Evolutionary conservation across 805 yeast species (phyloP), one percentile per base, ranked within the genome.

Genomic region (Candida koratica): DNA sequence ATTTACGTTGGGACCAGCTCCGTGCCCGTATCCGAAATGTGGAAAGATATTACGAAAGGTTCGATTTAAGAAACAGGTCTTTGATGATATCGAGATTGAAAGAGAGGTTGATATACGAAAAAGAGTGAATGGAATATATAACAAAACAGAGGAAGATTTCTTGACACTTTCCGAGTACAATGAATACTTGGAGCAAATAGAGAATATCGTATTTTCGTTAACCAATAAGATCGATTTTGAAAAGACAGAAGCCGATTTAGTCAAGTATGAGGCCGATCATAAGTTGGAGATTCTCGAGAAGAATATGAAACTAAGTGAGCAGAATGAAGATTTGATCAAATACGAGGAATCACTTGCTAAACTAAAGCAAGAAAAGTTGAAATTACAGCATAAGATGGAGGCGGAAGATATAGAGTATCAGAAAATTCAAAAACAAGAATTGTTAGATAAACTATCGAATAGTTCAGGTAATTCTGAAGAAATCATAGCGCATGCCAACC

Each of bases 11-110:
- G 99, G 99, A 3, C 98, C 98, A 0, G 93, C 96, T 0, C 93
- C 89, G 14, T 93, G 99, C 56, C 98, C 98, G 1, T 90, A 89
- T 56, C 84, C 88, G 4, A 79, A 81, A 35, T 93, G 99, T 66
- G 88, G 81, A 39, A 86, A 83, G 66, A 85, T 81, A 8, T 66
- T 93, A 43, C 69, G 98, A 47, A 85, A 84, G 69, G 86, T 86
- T 60, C 78, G 79, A 62, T 93, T 93, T 68, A 94, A 93, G 64
- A 73, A 85, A 25, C 98, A 93, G 62, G 74, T 88, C 2, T 93
- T 93, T 55, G 97, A 90, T 47, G 97, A 93, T 59, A 75, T 93
- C 25, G 69, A 60, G 6, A 95, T 93, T 3, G 99, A 93, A 58
- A 75, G 83, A 43, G 99, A 93, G 54, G 87, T 94, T 25, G 97